Conservation (phyloP, 441 rosid genomes). For the Euphorbia celastroides region DNA sequence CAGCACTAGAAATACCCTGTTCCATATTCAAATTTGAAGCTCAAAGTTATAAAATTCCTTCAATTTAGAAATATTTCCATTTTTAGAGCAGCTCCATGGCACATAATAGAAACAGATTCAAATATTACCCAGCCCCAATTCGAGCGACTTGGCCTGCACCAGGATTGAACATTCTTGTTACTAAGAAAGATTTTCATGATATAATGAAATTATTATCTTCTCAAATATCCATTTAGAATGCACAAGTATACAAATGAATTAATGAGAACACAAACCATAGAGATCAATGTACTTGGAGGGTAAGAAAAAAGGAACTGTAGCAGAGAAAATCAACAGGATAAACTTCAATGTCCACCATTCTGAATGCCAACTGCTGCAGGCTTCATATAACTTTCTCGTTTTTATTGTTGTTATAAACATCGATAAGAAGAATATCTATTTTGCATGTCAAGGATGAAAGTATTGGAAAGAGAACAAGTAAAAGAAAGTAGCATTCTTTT, state of each 20-base stretch:
- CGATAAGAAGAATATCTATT: slow-evolving; percentile 65
- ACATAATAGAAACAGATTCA: slow-evolving; percentile 7
- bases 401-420: slow-evolving; percentile 60
- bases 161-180: not conserved
- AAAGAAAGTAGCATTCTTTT: not conserved
- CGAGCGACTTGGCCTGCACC: slow-evolving; percentile 84
- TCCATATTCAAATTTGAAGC: slow-evolving; percentile 10
- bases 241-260: not conserved
- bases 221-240: not conserved
- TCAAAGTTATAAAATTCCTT: not conserved
- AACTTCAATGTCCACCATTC: slow-evolving; percentile 59
- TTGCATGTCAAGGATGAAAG: slow-evolving; percentile 28
- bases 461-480: not conserved
- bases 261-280: slow-evolving; percentile 45
- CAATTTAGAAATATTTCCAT: not conserved
- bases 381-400: slow-evolving; percentile 51
- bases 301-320: slow-evolving; percentile 55
- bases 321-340: slow-evolving; percentile 37
- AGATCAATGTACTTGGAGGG: slow-evolving; percentile 55
- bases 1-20: slow-evolving; percentile 71
- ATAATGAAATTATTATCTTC: not conserved
- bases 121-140: slow-evolving; percentile 75
- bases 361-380: slow-evolving; percentile 67
- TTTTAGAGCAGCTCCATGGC: not conserved
- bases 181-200: not conserved